Evolutionary conservation across 2,329 filamentous ascomycete species (phyloP).

Genomic region (Claviceps purpurea): DNA sequence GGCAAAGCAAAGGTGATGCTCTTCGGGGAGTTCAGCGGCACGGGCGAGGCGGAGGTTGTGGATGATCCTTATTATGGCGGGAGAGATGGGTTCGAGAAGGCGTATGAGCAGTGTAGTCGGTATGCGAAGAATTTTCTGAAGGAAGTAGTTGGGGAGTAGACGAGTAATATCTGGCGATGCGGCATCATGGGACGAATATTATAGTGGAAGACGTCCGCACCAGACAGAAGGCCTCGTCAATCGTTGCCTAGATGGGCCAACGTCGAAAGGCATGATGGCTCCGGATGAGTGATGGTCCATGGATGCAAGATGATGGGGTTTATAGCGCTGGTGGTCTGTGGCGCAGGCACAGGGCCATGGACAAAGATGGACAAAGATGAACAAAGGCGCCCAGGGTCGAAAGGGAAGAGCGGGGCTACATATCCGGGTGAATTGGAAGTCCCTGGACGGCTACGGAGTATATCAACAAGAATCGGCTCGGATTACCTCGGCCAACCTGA

Average conservation of each 20-base stretch:
- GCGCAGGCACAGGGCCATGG: neutral
- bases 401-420: neutral
- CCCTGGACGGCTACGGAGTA: too few relatives aligned
- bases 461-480: too few relatives aligned
- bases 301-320: too few relatives aligned
- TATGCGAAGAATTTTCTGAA: conserved; percentile 68
- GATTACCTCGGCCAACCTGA: too few relatives aligned
- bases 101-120: conserved; percentile 70
- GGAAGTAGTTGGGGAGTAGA: conserved; percentile 27
- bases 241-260: neutral
- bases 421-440: neutral
- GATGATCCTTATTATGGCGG: conserved; percentile 91
- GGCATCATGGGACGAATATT: neutral
- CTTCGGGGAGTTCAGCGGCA: conserved; percentile 71
- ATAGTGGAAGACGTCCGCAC: too few relatives aligned
- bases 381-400: neutral
- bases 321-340: neutral
- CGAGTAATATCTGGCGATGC: neutral
- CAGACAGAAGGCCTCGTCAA: too few relatives aligned
- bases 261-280: neutral
- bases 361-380: neutral
- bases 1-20: conserved; percentile 59
- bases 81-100: conserved; percentile 63
- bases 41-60: conserved; percentile 52
- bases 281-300: too few relatives aligned